Evolutionary conservation across 805 yeast genomes (phyloP).

Genomic region (Nakazawaea pomicola): DNA sequence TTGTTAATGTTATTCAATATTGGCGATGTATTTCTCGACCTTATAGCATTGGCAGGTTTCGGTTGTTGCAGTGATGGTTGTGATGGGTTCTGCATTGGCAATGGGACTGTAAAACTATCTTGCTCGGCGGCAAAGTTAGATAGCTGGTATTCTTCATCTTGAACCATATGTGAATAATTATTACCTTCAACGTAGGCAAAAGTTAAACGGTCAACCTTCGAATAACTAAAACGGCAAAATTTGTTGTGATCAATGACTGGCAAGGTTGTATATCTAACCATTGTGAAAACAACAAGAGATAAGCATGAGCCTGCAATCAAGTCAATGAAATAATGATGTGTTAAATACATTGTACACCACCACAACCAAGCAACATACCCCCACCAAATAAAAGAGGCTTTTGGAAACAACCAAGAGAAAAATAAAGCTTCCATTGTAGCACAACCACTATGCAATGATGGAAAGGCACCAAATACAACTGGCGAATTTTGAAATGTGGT

Average conservation of each 20-base stretch:
- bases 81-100: neutral
- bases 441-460: constrained; percentile 87
- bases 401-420: constrained; percentile 78
- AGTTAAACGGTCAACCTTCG: constrained; percentile 24
- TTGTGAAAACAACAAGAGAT: constrained; percentile 63
- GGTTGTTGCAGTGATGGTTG: constrained; percentile 4
- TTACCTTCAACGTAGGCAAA: constrained; percentile 9
- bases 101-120: neutral
- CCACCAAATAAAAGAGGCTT: constrained; percentile 56
- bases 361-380: constrained; percentile 88
- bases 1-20: constrained; percentile 2
- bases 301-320: constrained; percentile 91
- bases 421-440: constrained; percentile 92
- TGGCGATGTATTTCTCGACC: constrained; percentile 7
- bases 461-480: constrained; percentile 78
- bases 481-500: constrained; percentile 81
- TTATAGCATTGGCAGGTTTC: constrained; percentile 3
- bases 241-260: constrained; percentile 52
- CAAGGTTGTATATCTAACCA: constrained; percentile 57
- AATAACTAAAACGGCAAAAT: constrained; percentile 70
- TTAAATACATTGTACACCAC: constrained; percentile 98
- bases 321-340: constrained; percentile 94
- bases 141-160: constrained; percentile 9
- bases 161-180: neutral
- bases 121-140: neutral